Evolutionary conservation across 257 asterid genomes (phyloP).

Genomic region (Penstemon davidsonii): DNA sequence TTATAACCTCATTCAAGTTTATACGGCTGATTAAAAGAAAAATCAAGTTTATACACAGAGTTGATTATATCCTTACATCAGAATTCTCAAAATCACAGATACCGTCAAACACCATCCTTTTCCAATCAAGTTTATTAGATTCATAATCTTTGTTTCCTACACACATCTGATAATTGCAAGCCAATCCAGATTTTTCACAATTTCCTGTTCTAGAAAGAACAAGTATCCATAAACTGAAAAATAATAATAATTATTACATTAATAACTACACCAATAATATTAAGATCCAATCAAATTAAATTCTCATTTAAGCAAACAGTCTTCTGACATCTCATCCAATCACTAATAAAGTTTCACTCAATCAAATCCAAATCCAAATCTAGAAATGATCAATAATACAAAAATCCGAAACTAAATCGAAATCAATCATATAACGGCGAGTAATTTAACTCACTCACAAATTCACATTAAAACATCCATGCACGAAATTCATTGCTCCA

Average conservation of each 20-base stretch:
- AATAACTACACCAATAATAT: too few species aligned
- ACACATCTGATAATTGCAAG: too few species aligned
- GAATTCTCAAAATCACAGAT: background rate
- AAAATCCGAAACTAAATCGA: background rate
- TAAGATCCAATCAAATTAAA: too few species aligned
- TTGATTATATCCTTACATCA: background rate
- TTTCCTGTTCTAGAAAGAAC: background rate
- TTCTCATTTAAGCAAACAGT: too few species aligned
- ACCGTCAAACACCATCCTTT: background rate
- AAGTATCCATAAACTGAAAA: background rate
- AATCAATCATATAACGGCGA: too few species aligned
- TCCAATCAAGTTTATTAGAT: background rate
- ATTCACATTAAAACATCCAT: too few species aligned
- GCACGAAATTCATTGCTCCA: too few species aligned
- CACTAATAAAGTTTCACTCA: background rate
- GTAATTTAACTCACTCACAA: too few species aligned
- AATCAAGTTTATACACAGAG: conserved; percentile 1
- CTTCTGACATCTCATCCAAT: background rate
- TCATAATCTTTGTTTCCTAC: too few species aligned
- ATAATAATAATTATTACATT: too few species aligned
- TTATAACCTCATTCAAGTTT: background rate
- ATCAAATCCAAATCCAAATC: conserved; percentile 23
- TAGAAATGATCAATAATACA: background rate
- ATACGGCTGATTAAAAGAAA: too few species aligned
- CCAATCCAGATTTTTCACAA: background rate